Evolutionary conservation across 257 asterid species (phyloP).

Genomic region (Penstemon eatonii): DNA sequence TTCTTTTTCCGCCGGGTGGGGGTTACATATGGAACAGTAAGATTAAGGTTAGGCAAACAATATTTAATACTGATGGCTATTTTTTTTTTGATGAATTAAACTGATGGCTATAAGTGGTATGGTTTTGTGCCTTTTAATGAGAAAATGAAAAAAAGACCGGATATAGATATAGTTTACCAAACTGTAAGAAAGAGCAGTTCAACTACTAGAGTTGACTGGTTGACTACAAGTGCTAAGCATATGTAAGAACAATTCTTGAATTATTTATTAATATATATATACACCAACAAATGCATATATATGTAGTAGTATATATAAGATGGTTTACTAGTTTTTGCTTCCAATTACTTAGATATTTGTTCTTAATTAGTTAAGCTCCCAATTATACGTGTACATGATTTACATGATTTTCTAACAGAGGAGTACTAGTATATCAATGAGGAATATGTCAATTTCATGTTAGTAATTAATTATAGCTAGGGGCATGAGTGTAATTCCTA

Average conservation of each 20-base stretch:
- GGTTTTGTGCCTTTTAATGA: constrained; percentile 22
- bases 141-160: background rate
- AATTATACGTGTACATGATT: constrained; percentile 15
- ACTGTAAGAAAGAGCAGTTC: constrained; percentile 40
- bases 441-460: no score
- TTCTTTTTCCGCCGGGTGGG: background rate
- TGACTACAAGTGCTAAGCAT: constrained; percentile 34
- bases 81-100: no score
- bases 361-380: background rate
- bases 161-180: constrained; percentile 35
- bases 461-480: background rate
- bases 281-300: background rate
- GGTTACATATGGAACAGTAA: background rate
- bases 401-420: constrained; percentile 18
- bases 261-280: background rate
- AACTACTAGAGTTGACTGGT: constrained; percentile 47
- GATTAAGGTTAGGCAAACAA: constrained; percentile 40
- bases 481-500: constrained; percentile 30
- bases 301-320: background rate
- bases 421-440: no score
- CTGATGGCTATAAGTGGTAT: constrained; percentile 22
- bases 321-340: no score
- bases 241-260: constrained; percentile 25
- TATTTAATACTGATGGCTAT: constrained; percentile 1
- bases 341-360: no score